phyloP scores from a whole-genome alignment of 306 rosid species.

The Castanospermum australe region DNA sequence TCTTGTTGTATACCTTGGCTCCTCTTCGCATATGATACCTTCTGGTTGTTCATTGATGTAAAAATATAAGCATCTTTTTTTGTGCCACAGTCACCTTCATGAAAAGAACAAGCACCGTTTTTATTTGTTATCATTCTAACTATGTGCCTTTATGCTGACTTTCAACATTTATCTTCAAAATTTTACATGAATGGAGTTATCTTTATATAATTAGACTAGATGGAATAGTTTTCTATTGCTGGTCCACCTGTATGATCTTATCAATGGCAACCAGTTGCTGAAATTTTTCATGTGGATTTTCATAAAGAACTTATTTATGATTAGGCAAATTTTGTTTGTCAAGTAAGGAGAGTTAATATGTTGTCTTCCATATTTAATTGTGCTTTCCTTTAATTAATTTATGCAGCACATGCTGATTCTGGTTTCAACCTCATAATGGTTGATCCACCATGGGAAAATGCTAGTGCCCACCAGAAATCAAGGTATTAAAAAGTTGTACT shows the following conservation, averaged over 20 bases:
- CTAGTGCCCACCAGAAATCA: conserved; percentile 80
- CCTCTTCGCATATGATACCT: not conserved
- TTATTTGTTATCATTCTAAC: not conserved
- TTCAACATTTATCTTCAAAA: not conserved
- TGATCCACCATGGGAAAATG: conserved; percentile 99
- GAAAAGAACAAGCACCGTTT: not conserved
- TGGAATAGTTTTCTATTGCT: not conserved
- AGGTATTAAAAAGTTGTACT: conserved; percentile 39
- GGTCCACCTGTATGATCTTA: conserved; percentile 22
- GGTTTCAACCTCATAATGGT: conserved; percentile 82
- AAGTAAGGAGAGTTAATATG: not conserved
- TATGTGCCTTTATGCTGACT: not conserved
- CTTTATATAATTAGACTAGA: conserved; percentile 9
- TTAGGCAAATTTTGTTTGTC: conserved; percentile 6
- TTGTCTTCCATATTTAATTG: not conserved
- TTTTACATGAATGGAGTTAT: conserved; percentile 16
- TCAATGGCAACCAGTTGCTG: not conserved
- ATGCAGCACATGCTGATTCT: conserved; percentile 52
- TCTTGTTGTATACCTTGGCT: conserved; percentile 18
- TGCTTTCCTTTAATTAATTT: not conserved
- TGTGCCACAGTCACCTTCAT: conserved; percentile 11
- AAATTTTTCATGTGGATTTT: conserved; percentile 21
- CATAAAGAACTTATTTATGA: not conserved
- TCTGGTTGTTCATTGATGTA: not conserved
- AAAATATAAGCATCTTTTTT: not conserved